A percentile compares a stretch with the other conserved stretches of the same genome.
These are phyloP conservation scores for Moniliophthora roreri DNA, from an alignment of 1,284 basidiomycete species.

Conservation along the genomic window DNA sequence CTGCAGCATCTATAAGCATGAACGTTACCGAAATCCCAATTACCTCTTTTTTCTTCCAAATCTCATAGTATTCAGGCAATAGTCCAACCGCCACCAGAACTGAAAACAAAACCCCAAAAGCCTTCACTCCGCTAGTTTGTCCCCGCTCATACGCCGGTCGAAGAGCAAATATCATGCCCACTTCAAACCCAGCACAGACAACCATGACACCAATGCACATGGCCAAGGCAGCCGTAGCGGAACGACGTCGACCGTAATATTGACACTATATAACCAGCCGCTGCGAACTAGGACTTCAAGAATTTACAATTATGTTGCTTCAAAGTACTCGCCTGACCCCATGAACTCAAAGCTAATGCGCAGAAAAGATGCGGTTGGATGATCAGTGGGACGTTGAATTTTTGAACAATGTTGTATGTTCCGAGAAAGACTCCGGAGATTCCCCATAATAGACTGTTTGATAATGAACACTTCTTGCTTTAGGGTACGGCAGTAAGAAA, in stretches of 20 bases:
- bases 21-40: conserved; percentile 73
- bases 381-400: conserved; percentile 74
- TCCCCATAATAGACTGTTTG: conserved; percentile 63
- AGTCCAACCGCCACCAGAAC: conserved; percentile 63
- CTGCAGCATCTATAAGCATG: conserved; percentile 70
- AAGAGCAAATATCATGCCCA: conserved; percentile 59
- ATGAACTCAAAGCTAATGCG: conserved; percentile 59
- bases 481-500: background rate
- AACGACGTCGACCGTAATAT: conserved; percentile 51
- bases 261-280: conserved; percentile 25
- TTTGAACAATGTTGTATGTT: conserved; percentile 67
- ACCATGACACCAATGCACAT: conserved; percentile 36
- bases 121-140: conserved; percentile 44
- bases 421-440: conserved; percentile 63
- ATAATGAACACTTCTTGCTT: background rate
- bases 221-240: conserved; percentile 27
- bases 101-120: conserved; percentile 68
- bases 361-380: conserved; percentile 78
- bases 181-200: conserved; percentile 58
- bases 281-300: background rate
- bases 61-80: conserved; percentile 68
- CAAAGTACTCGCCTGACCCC: conserved; percentile 56
- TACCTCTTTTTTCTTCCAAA: conserved; percentile 69
- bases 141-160: conserved; percentile 26
- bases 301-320: background rate